Evolutionary conservation across 257 asterid species (phyloP).

Genomic region (Agastache rugosa): DNA sequence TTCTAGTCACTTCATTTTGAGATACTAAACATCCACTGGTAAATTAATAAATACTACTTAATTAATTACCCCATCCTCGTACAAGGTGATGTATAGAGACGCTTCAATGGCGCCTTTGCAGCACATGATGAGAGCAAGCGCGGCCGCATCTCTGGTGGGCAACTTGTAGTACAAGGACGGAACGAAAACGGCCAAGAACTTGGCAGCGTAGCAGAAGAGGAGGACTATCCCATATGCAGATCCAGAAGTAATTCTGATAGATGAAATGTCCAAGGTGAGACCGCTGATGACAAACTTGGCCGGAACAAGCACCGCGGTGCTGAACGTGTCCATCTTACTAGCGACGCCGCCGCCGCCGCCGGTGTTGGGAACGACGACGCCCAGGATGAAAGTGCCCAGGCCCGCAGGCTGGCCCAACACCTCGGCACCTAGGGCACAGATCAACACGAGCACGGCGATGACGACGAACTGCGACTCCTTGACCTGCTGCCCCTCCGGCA

Average conservation of each 20-base stretch:
- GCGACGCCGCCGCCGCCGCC: neutral
- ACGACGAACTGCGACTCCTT: conserved; percentile 55
- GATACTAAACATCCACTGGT: too few species aligned
- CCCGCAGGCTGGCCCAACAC: conserved; percentile 57
- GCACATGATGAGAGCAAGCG: conserved; percentile 63
- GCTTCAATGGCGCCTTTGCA: conserved; percentile 67
- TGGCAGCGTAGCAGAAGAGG: conserved; percentile 43
- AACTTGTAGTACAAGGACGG: conserved; percentile 44
- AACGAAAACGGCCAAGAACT: conserved; percentile 52
- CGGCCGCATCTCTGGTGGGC: conserved; percentile 50
- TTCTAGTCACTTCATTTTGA: too few species aligned
- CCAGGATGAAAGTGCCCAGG: conserved; percentile 48
- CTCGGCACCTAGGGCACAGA: conserved; percentile 49
- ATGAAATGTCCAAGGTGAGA: conserved; percentile 39
- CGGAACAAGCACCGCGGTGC: conserved; percentile 54
- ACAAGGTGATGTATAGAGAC: conserved; percentile 45
- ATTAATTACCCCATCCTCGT: conserved; percentile 53
- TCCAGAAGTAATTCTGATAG: conserved; percentile 26
- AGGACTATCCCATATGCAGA: conserved; percentile 34
- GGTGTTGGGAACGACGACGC: neutral
- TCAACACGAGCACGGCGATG: conserved; percentile 37
- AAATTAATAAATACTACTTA: too few species aligned
- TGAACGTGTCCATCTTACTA: conserved; percentile 8
- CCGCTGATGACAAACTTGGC: conserved; percentile 49
- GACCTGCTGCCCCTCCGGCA: conserved; percentile 51